Evolutionary conservation across 2,329 filamentous ascomycete species (phyloP).

Genomic region (Emmonsia crescens): DNA sequence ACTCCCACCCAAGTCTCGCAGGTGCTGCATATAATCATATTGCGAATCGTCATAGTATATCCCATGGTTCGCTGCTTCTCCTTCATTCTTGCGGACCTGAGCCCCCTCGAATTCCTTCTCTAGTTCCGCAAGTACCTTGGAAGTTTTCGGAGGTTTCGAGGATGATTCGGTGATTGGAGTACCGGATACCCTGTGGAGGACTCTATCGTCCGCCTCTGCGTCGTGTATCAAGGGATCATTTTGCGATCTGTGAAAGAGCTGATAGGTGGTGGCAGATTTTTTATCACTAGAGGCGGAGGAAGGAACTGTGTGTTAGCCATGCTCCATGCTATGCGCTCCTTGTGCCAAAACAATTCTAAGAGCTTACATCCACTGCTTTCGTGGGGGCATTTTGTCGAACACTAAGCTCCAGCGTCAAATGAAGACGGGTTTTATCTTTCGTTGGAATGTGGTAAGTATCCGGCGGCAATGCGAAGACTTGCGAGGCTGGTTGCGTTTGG

Average conservation of each 20-base stretch:
- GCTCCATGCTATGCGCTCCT: background rate
- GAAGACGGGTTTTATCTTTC: background rate
- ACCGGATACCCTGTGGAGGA: conserved; percentile 60
- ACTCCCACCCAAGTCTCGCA: conserved; percentile 70
- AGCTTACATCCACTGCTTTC: conserved; percentile 14
- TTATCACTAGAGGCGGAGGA: conserved; percentile 11
- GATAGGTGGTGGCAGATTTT: conserved; percentile 15
- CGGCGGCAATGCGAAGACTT: background rate
- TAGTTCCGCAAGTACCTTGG: conserved; percentile 65
- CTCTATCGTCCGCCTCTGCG: conserved; percentile 74
- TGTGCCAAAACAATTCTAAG: background rate
- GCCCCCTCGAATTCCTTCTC: conserved; percentile 59
- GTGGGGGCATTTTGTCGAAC: conserved; percentile 12
- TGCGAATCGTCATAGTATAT: conserved; percentile 90
- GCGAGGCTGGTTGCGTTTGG: background rate
- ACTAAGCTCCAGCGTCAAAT: background rate
- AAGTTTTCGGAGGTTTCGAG: conserved; percentile 34
- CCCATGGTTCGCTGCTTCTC: conserved; percentile 87
- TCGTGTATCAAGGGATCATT: conserved; percentile 97
- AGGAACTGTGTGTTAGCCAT: background rate
- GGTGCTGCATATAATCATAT: conserved; percentile 99
- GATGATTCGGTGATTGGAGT: conserved; percentile 17
- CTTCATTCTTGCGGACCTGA: conserved; percentile 74
- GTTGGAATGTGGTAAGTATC: background rate
- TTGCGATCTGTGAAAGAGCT: conserved; percentile 56